Base-by-base conservation (phyloP, 1,284 basidiomycete species). In the Gastroboletus turbinatus region DNA sequence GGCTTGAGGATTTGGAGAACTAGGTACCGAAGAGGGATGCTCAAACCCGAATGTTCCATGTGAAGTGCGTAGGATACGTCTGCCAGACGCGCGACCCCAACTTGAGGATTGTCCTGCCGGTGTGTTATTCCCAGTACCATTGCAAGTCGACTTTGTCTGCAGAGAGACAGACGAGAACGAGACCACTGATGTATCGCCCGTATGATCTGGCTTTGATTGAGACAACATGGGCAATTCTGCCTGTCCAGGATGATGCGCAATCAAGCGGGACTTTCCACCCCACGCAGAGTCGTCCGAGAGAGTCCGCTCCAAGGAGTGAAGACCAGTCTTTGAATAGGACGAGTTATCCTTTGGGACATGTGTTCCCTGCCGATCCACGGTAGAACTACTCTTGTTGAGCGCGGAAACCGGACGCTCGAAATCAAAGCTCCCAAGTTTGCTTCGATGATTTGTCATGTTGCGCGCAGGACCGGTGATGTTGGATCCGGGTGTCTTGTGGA, bases 361-460 rank as follows among this genome's bases (percentile, higher is more conserved):
- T 13, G 53, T 39, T 35, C 51, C 59, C 32, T 59, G 60, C 39
- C 50, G 63, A 45, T 71, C 62, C 10, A 70, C 42, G 23, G 65
- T 70, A 17, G 72, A 73, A 43, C 30, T 61, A 21, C 65, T 71
- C 52, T 59, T 59, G 52, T 73, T 68, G 52, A 75, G 58, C 13
- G 67, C 59, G 17, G 72, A 70, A n/a, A 73, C 77, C 0, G 83
- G 81, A 27, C 83, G 75, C 69, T 90, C 88, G 61, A 90, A 89
- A 64, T 90, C 87, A 66, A 89, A 90, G 63, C 82, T 87, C 7
- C 85, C 85, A 61, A 87, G 82, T 63, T 78, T 75, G 56, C 64
- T 81, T 71, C 61, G 77, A 39, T 71, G 69, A 42, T 30, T 72
- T 16, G 58, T 60, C 48, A 70, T 72, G 46, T 67, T 72, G 55